Evolutionary conservation across 805 yeast genomes (phyloP).

Genomic region (Suhomyces vadensis): DNA sequence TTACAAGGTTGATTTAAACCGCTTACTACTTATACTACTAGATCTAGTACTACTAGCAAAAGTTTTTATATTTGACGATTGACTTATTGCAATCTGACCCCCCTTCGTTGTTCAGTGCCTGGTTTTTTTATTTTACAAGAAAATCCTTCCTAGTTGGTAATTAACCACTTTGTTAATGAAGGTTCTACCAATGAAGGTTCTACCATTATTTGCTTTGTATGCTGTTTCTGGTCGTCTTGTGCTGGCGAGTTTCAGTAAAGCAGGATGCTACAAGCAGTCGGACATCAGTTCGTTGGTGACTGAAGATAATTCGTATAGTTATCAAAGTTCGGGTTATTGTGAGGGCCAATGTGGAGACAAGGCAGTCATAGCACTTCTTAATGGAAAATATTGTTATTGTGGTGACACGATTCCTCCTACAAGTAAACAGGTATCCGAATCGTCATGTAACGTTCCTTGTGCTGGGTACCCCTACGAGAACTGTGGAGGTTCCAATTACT

Average conservation of each 20-base stretch:
- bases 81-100: background rate
- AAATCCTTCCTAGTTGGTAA: background rate
- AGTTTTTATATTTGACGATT: background rate
- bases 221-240: constrained; percentile 6
- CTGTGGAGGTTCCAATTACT: constrained; percentile 52
- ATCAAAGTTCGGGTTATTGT: constrained; percentile 64
- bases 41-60: too few species aligned
- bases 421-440: constrained; percentile 9
- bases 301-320: constrained; percentile 46
- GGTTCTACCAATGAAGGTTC: constrained; percentile 5
- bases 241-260: constrained; percentile 7
- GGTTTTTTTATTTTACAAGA: background rate
- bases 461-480: constrained; percentile 59
- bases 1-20: background rate
- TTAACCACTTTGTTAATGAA: background rate
- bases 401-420: constrained; percentile 48
- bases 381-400: constrained; percentile 66
- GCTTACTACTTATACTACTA: too few species aligned
- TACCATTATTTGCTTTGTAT: constrained; percentile 4
- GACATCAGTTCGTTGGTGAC: constrained; percentile 6
- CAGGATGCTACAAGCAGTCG: constrained; percentile 25
- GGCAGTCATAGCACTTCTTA: constrained; percentile 36
- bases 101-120: too few species aligned
- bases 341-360: constrained; percentile 49
- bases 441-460: constrained; percentile 42